phyloP scores from a whole-genome alignment of 805 yeast species.

The Wickerhamomyces hampshirensis region DNA sequence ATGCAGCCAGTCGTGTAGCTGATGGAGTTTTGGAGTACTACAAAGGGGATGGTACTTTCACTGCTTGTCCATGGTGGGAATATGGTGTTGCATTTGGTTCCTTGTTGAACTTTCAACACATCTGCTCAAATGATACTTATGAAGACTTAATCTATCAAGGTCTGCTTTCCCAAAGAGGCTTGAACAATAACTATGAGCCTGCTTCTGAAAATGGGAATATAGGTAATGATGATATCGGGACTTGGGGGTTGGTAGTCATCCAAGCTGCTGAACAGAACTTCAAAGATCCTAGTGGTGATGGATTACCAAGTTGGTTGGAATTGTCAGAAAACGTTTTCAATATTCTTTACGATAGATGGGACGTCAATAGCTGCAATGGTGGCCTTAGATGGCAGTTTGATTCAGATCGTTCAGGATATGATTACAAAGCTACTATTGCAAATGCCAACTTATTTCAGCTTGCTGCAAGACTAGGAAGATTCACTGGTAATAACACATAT shows the following conservation, averaged over 20 bases:
- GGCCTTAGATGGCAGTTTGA: conserved; percentile 71
- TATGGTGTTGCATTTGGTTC: conserved; percentile 76
- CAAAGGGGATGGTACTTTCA: conserved; percentile 65
- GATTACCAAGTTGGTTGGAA: conserved; percentile 44
- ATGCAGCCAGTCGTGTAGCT: conserved; percentile 51
- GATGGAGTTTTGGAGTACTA: conserved; percentile 71
- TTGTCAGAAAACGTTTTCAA: conserved; percentile 55
- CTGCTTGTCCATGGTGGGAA: conserved; percentile 73
- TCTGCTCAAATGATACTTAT: conserved; percentile 65
- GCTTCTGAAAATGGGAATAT: conserved; percentile 51
- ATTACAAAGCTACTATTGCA: conserved; percentile 60
- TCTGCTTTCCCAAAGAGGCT: conserved; percentile 34
- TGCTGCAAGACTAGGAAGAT: conserved; percentile 59
- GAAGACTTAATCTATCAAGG: conserved; percentile 55
- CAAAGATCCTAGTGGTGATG: conserved; percentile 37
- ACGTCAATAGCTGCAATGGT: conserved; percentile 47
- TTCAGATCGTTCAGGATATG: conserved; percentile 54
- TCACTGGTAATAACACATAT: conserved; percentile 48
- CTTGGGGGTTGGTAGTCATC: conserved; percentile 63
- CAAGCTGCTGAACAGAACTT: conserved; percentile 58
- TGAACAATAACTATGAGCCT: conserved; percentile 52
- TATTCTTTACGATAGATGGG: conserved; percentile 59
- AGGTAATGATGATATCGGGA: conserved; percentile 70
- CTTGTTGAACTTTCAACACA: conserved; percentile 66
- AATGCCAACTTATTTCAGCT: conserved; percentile 60